These are phyloP conservation scores for Heterobasidion annosum DNA, from an alignment of 1,284 basidiomycete species.

Conservation along the genomic window DNA sequence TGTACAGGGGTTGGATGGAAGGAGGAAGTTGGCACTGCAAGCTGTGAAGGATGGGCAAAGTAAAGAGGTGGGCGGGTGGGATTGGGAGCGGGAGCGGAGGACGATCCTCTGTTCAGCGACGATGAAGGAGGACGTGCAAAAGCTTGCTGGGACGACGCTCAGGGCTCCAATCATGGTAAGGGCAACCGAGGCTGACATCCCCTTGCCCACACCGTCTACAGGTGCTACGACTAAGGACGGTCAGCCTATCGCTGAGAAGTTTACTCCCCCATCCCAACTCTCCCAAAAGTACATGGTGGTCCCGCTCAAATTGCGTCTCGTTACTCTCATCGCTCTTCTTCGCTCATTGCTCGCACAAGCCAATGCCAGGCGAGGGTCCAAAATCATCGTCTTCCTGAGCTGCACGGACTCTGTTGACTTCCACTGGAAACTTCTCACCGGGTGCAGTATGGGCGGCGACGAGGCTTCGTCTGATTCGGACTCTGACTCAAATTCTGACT, in stretches of 20 bases:
- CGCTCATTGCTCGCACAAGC: constrained; percentile 65
- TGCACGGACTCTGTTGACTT: constrained; percentile 98
- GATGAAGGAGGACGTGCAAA: constrained; percentile 91
- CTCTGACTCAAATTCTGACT: constrained; percentile 15
- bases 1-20: constrained; percentile 76
- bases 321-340: constrained; percentile 82
- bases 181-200: constrained; percentile 41
- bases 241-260: constrained; percentile 39
- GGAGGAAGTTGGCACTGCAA: constrained; percentile 63
- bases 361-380: constrained; percentile 39
- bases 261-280: constrained; percentile 92
- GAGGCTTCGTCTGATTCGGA: constrained; percentile 12
- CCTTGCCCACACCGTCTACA: constrained; percentile 9
- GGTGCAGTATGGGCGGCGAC: constrained; percentile 59
- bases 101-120: constrained; percentile 97
- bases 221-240: neutral
- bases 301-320: constrained; percentile 89
- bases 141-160: constrained; percentile 80
- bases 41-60: constrained; percentile 66
- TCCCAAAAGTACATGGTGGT: constrained; percentile 91
- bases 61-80: constrained; percentile 76
- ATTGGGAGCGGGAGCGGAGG: constrained; percentile 69
- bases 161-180: constrained; percentile 68
- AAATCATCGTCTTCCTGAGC: constrained; percentile 92
- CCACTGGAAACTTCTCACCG: constrained; percentile 86